Percentiles rank a stretch among this genome's conserved stretches.
These are phyloP conservation scores for Begonia fuchsioides DNA, from an alignment of 306 rosid genomes.

Conservation along the genomic window DNA sequence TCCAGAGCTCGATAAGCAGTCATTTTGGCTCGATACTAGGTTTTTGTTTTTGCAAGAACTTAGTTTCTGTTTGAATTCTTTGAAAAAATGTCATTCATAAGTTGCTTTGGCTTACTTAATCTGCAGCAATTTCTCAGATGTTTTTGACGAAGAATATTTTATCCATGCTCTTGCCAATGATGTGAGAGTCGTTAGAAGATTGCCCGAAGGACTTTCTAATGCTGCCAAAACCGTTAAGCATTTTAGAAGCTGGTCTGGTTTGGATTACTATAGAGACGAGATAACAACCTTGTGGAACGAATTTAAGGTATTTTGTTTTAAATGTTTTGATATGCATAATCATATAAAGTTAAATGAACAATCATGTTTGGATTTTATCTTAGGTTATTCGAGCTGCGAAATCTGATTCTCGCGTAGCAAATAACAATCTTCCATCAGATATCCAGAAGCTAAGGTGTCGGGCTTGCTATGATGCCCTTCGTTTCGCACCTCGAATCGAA, in stretches of 20 bases:
- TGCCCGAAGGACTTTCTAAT: slow-evolving; percentile 36
- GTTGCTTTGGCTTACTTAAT: slow-evolving; percentile 11
- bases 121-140: slow-evolving; percentile 73
- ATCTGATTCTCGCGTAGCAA: slow-evolving; percentile 85
- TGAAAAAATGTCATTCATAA: too few species aligned
- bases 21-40: slow-evolving; percentile 92
- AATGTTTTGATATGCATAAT: too few species aligned
- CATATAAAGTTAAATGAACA: too few species aligned
- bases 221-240: slow-evolving; percentile 41
- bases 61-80: slow-evolving; percentile 7
- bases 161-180: too few species aligned
- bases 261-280: slow-evolving; percentile 71
- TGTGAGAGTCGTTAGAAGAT: too few species aligned
- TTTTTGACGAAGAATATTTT: slow-evolving; percentile 74
- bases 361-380: not conserved
- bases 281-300: slow-evolving; percentile 64
- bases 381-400: slow-evolving; percentile 89
- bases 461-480: slow-evolving; percentile 77
- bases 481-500: slow-evolving; percentile 72
- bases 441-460: slow-evolving; percentile 92
- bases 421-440: slow-evolving; percentile 67
- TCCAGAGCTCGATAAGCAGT: slow-evolving; percentile 80
- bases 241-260: slow-evolving; percentile 88
- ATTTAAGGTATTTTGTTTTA: slow-evolving; percentile 34
- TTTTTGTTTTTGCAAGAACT: slow-evolving; percentile 17